Conservation (phyloP, 768 basidiomycete species). For the Trametes coccinea region DNA sequence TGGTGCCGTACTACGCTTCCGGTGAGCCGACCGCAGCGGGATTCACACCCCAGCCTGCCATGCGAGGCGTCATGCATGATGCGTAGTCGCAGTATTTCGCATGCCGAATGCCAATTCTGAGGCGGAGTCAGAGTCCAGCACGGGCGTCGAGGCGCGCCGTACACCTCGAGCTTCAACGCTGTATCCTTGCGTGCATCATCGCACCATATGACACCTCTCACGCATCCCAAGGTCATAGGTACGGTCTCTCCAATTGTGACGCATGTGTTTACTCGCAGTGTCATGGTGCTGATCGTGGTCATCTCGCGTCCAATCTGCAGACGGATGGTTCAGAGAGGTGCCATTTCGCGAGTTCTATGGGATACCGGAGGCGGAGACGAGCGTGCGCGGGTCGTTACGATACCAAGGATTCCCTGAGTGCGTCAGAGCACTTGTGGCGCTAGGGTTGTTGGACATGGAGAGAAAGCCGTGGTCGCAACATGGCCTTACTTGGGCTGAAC, state of each 20-base stretch:
- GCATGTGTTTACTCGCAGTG: background rate
- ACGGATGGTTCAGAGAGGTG: conserved; percentile 94
- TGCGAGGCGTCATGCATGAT: too few species aligned
- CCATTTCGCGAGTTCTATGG: conserved; percentile 90
- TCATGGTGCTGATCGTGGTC: background rate
- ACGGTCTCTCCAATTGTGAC: background rate
- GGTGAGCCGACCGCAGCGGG: too few species aligned
- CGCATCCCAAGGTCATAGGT: conserved; percentile 41
- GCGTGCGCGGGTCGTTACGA: conserved; percentile 89
- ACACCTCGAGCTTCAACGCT: too few species aligned
- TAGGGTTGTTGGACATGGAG: conserved; percentile 81
- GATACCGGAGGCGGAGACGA: conserved; percentile 91
- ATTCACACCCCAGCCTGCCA: too few species aligned
- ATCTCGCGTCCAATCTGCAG: conserved; percentile 35
- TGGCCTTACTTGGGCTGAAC: conserved; percentile 79
- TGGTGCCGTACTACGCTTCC: too few species aligned
- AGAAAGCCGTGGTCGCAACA: conserved; percentile 77
- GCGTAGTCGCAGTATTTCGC: too few species aligned
- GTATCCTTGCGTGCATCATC: too few species aligned
- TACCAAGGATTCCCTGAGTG: conserved; percentile 98
- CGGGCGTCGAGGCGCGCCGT: too few species aligned
- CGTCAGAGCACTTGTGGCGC: conserved; percentile 79
- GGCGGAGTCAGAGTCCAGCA: too few species aligned
- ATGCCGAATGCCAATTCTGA: too few species aligned
- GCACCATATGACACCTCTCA: conserved; percentile 41